Conservation (phyloP, 805 yeast genomes). For the Wickerhamiella bombiphila region DNA sequence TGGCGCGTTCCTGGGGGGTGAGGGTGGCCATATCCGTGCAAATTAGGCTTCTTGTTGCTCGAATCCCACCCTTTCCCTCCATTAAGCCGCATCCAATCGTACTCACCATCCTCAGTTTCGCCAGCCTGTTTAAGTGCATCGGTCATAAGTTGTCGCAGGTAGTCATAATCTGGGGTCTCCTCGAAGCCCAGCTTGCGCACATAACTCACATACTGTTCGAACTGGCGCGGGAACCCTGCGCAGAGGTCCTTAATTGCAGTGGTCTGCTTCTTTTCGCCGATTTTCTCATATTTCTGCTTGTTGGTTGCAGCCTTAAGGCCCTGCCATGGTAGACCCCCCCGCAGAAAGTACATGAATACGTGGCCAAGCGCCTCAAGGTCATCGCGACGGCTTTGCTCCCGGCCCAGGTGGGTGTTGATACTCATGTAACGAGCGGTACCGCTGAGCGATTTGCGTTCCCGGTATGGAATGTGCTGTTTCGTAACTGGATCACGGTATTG, state of each 20-base stretch:
- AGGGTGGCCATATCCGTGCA: conserved; percentile 94
- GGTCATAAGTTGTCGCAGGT: conserved; percentile 66
- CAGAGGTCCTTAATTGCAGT: conserved; percentile 77
- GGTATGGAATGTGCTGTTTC: conserved; percentile 86
- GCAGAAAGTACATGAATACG: conserved; percentile 83
- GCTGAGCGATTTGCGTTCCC: conserved; percentile 89
- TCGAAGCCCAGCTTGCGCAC: conserved; percentile 84
- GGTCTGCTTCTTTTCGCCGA: conserved; percentile 87
- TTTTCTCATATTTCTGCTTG: conserved; percentile 92
- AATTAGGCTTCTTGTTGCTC: conserved; percentile 78
- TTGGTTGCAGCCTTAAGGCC: conserved; percentile 94
- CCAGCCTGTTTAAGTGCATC: conserved; percentile 62
- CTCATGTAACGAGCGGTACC: conserved; percentile 97
- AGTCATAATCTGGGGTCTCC: conserved; percentile 89
- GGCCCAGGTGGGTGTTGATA: conserved; percentile 89
- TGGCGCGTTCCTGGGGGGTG: conserved; percentile 25
- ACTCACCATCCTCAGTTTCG: conserved; percentile 69
- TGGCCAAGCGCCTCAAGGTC: conserved; percentile 91
- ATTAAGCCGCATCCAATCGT: conserved; percentile 96
- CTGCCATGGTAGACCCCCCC: conserved; percentile 97
- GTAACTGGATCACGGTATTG: conserved; percentile 90
- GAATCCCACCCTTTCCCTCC: conserved; percentile 96
- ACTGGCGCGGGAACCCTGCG: conserved; percentile 83
- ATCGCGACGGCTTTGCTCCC: conserved; percentile 93
- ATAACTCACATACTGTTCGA: conserved; percentile 73